Base-by-base conservation (phyloP, 768 basidiomycete species). In the Mycena vitilis region DNA sequence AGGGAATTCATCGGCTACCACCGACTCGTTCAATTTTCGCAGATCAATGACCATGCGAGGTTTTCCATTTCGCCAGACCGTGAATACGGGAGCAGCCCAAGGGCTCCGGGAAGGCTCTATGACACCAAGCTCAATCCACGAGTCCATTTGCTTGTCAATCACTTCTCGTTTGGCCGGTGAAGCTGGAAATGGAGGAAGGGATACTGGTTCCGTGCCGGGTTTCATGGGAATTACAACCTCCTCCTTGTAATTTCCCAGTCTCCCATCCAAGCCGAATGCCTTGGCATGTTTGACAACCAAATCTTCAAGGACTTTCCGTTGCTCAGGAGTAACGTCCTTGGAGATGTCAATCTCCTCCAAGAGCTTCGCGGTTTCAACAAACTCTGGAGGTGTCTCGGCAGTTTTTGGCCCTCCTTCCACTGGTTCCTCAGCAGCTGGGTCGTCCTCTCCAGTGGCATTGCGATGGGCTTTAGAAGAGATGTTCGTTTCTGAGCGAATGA, bases 41-140 rank as follows among this genome's bases (percentile, higher is more conserved):
- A 78, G 78, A 59, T 83, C 80, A 4, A 83, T 71, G 7, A 75
- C 77, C 47, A 84, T 69, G 0, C 79, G 69, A 0, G 81, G 76
- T 65, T 83, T 83, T 0, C 73, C 72, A 44, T 82, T 81, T 16
- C 53, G 4, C 34, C 37, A 78, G 76, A 78, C 0, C 71, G 73
- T 0, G 42, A 44, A 44, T 13, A 44, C 42, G 5, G 42, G 42
- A 9, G 42, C 42, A 44, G 48, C 76, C 78, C 79, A 85, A 0
- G 81, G 83, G 64, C 82, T 83, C 0, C 65, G 53, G 0, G 82
- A 83, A 0, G 76, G 77, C 55, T 85, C 81, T 20, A 84, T 83
- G 0, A 84, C 79, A 0, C 74, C 81, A 8, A 70, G 65, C 15
- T 73, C 58, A 13, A 83, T 66, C 81, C 81, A 83, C 0, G 67